These are phyloP conservation scores for Yamadazyma atlantica DNA, from an alignment of 1,139 yeast species.

Conservation along the genomic window DNA sequence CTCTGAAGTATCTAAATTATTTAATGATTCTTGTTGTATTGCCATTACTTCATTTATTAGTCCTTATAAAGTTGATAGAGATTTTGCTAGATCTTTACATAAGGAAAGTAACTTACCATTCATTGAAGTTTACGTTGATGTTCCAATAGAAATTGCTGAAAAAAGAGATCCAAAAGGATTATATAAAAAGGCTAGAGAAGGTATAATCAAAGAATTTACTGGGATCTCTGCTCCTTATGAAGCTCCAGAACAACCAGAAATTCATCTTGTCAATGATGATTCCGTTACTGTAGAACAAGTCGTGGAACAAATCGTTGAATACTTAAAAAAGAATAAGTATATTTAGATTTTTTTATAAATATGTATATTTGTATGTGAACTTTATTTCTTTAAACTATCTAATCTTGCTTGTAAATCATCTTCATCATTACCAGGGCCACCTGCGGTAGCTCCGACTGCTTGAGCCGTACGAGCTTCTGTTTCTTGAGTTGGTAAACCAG, in stretches of 20 bases:
- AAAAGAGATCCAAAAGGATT: slow-evolving; percentile 96
- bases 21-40: slow-evolving; percentile 84
- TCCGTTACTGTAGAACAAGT: slow-evolving; percentile 69
- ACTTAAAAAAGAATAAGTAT: slow-evolving; percentile 58
- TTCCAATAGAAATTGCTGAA: slow-evolving; percentile 91
- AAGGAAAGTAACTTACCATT: slow-evolving; percentile 74
- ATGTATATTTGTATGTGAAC: slow-evolving; percentile 1
- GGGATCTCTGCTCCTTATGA: slow-evolving; percentile 97
- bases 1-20: slow-evolving; percentile 85
- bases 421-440: slow-evolving; percentile 48
- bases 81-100: slow-evolving; percentile 81
- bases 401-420: slow-evolving; percentile 89
- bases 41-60: slow-evolving; percentile 90
- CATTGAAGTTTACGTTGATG: slow-evolving; percentile 88
- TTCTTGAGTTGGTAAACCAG: slow-evolving; percentile 16
- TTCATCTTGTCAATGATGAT: slow-evolving; percentile 69
- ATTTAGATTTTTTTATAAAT: slow-evolving; percentile 22
- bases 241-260: slow-evolving; percentile 82
- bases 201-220: slow-evolving; percentile 89
- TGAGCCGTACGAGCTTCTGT: slow-evolving; percentile 42
- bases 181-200: slow-evolving; percentile 95
- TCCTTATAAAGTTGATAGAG: slow-evolving; percentile 84
- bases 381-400: slow-evolving; percentile 69
- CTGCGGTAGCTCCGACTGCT: slow-evolving; percentile 29
- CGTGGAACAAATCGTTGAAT: slow-evolving; percentile 69